Evolutionary conservation across 2,329 filamentous ascomycete species (phyloP).

Genomic region (Arthrobotrys conoides): DNA sequence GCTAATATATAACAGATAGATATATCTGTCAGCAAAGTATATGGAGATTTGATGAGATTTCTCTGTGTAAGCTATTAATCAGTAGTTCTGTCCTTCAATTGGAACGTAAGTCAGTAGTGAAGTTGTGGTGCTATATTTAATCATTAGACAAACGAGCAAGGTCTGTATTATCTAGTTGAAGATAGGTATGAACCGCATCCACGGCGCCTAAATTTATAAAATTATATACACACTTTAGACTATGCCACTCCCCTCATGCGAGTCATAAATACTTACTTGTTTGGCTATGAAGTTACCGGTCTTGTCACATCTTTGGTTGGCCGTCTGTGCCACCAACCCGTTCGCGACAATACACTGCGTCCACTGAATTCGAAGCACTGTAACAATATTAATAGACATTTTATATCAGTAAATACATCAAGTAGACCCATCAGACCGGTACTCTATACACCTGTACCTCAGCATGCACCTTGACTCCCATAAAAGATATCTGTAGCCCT

Average conservation of each 20-base stretch:
- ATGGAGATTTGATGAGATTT: neutral
- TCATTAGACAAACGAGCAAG: neutral
- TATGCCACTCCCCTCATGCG: neutral
- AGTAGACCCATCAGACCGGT: neutral
- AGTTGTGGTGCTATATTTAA: constrained; percentile 23
- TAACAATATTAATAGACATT: constrained; percentile 6
- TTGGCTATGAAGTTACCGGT: too few relatives aligned
- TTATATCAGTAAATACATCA: too few relatives aligned
- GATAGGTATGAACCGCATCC: neutral
- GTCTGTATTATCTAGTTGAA: neutral
- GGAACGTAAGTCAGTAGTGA: too few relatives aligned
- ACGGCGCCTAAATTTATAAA: constrained; percentile 9
- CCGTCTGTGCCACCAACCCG: constrained; percentile 8
- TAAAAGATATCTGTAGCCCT: neutral
- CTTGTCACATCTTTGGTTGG: neutral
- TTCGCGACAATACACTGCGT: neutral
- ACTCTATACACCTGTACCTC: neutral
- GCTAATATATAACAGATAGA: constrained; percentile 7
- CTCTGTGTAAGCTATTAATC: neutral
- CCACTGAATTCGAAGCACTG: neutral
- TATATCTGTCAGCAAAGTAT: constrained; percentile 21
- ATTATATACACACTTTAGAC: neutral
- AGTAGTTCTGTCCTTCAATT: constrained; percentile 14
- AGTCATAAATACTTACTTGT: neutral
- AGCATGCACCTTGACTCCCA: neutral